These are phyloP conservation scores for Vicia sativa DNA, from an alignment of 306 rosid species.

Conservation along the genomic window DNA sequence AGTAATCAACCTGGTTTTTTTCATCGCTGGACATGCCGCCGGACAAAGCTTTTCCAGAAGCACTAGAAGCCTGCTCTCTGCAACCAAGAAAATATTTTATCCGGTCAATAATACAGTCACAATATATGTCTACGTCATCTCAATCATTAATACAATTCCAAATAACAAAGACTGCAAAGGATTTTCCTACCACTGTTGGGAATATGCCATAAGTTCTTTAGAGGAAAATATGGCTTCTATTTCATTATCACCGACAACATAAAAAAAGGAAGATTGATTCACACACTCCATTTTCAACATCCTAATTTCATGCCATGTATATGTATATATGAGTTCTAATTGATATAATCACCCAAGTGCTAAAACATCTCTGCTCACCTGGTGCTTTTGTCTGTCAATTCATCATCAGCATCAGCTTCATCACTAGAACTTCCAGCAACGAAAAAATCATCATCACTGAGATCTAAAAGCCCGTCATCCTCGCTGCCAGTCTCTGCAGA, in stretches of 20 bases:
- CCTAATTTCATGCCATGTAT: background rate
- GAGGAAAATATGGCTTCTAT: conserved; percentile 11
- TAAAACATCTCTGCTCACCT: conserved; percentile 50
- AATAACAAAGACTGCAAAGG: background rate
- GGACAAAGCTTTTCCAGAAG: conserved; percentile 96
- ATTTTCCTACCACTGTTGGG: background rate
- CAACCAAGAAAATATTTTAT: conserved; percentile 36
- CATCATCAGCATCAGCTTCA: conserved; percentile 98
- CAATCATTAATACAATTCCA: conserved; percentile 17
- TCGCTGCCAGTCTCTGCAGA: conserved; percentile 94
- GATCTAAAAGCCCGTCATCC: conserved; percentile 92
- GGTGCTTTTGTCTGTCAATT: conserved; percentile 96
- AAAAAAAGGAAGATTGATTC: conserved; percentile 9
- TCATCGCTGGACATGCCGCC: conserved; percentile 99
- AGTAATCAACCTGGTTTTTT: conserved; percentile 73
- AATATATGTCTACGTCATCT: conserved; percentile 3
- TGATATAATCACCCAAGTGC: conserved; percentile 7
- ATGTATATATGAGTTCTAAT: conserved; percentile 4
- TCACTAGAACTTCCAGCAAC: conserved; percentile 85
- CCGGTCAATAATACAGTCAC: conserved; percentile 3
- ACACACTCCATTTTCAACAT: conserved; percentile 9
- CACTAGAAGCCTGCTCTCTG: conserved; percentile 98
- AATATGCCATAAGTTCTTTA: background rate
- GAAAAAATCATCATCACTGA: conserved; percentile 97
- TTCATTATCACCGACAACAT: conserved; percentile 16